Evolutionary conservation across 768 basidiomycete species (phyloP).

Genomic region (Rossbeevera mucosa): DNA sequence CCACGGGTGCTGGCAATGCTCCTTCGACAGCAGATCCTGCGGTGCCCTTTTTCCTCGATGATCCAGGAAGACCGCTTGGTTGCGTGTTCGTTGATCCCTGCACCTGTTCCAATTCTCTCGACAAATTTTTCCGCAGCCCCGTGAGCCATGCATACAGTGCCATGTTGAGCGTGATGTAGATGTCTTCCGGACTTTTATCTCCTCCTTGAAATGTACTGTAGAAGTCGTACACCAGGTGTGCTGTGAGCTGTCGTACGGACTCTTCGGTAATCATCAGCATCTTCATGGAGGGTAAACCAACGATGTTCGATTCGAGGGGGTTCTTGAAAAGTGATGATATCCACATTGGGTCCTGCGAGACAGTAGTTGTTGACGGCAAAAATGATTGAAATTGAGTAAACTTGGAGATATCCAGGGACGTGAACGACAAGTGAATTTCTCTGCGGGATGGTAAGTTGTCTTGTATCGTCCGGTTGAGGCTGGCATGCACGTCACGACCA

Average conservation of each 20-base stretch:
- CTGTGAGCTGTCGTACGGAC: constrained; percentile 34
- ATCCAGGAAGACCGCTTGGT: constrained; percentile 30
- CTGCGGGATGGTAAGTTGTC: constrained; percentile 49
- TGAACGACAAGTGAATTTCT: constrained; percentile 67
- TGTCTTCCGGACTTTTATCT: constrained; percentile 60
- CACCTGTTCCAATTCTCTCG: constrained; percentile 74
- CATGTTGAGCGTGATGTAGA: constrained; percentile 83
- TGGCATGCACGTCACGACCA: constrained; percentile 63
- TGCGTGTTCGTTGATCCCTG: constrained; percentile 52
- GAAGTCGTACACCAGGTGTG: constrained; percentile 62
- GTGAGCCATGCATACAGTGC: constrained; percentile 80
- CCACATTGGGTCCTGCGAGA: constrained; percentile 51
- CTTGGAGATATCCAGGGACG: constrained; percentile 72
- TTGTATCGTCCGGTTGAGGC: constrained; percentile 58
- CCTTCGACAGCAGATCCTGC: constrained; percentile 15
- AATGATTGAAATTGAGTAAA: constrained; percentile 58
- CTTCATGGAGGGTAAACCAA: constrained; percentile 76
- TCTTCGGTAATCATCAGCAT: constrained; percentile 80
- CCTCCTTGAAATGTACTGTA: constrained; percentile 62
- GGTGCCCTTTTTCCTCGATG: constrained; percentile 35
- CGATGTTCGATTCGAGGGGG: constrained; percentile 67
- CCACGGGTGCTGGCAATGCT: constrained; percentile 1
- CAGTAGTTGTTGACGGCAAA: constrained; percentile 35
- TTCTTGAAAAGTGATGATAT: constrained; percentile 55
- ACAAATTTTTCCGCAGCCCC: constrained; percentile 66